Percentiles rank a stretch among this genome's conserved stretches.
Conservation (phyloP, 2,329 filamentous ascomycete species). For the Tolypocladium capitatum region DNA sequence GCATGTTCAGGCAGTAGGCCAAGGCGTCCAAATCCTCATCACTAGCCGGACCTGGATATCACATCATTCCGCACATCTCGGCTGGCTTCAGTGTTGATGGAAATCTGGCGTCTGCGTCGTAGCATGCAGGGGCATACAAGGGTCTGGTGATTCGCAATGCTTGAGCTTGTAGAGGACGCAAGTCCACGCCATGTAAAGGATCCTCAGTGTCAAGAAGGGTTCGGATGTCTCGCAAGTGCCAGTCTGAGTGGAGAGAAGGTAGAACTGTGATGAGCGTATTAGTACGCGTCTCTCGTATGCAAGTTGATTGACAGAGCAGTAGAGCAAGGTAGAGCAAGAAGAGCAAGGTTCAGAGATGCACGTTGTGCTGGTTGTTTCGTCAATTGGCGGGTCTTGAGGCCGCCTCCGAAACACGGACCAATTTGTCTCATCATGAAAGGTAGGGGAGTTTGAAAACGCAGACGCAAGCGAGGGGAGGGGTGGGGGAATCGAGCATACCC, state of each 20-base stretch:
- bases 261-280: background rate
- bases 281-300: background rate
- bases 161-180: background rate
- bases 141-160: background rate
- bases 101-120: background rate
- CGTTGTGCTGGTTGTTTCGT: slow-evolving; percentile 58
- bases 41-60: background rate
- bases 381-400: slow-evolving; percentile 82
- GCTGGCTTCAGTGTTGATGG: background rate
- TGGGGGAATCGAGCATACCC: slow-evolving; percentile 2
- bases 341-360: slow-evolving; percentile 55
- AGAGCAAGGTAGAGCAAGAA: background rate
- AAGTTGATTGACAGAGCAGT: slow-evolving; percentile 1
- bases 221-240: background rate
- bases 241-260: background rate
- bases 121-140: background rate
- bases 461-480: background rate
- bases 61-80: background rate
- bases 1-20: background rate
- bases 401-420: slow-evolving; percentile 93
- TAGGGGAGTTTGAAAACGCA: background rate
- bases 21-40: background rate
- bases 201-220: background rate
- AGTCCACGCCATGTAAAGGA: background rate
- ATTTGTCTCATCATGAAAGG: slow-evolving; percentile 59